phyloP scores from a whole-genome alignment of 768 basidiomycete species.

The Macrolepiota dolichaula region DNA sequence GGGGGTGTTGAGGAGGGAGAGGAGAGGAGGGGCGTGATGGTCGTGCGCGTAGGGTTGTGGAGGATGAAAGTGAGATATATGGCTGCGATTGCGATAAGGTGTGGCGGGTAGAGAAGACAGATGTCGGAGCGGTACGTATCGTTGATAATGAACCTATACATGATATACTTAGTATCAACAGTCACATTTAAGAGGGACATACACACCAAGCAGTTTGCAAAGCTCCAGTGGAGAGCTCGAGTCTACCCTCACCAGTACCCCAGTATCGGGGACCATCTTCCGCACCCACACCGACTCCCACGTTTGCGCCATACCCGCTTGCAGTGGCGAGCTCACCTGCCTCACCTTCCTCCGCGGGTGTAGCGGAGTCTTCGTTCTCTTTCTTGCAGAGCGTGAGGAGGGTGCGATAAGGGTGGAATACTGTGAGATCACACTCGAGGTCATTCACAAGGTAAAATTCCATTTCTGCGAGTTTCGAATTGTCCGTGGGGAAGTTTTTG shows the following conservation, averaged over 20 bases:
- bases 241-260: conserved; percentile 77
- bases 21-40: conserved; percentile 8
- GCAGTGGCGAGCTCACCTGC: conserved; percentile 41
- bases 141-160: conserved; percentile 87
- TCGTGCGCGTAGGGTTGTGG: conserved; percentile 50
- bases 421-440: conserved; percentile 88
- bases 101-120: conserved; percentile 92
- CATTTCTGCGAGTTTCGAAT: conserved; percentile 95
- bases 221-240: conserved; percentile 71
- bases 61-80: conserved; percentile 86
- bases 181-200: background rate
- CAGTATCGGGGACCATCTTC: conserved; percentile 68
- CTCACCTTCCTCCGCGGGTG: conserved; percentile 43
- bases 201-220: conserved; percentile 90
- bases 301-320: background rate
- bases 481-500: conserved; percentile 82
- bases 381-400: conserved; percentile 74
- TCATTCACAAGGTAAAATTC: conserved; percentile 98
- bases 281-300: conserved; percentile 40
- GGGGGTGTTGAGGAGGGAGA: conserved; percentile 15
- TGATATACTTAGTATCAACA: no score
- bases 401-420: conserved; percentile 95
- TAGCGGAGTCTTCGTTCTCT: conserved; percentile 31
- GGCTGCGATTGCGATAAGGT: conserved; percentile 89
- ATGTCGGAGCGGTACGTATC: conserved; percentile 93